Percentiles rank a stretch among this genome's conserved stretches.
Conservation (phyloP, 257 asterid genomes). For the Salvia miltiorrhiza region DNA sequence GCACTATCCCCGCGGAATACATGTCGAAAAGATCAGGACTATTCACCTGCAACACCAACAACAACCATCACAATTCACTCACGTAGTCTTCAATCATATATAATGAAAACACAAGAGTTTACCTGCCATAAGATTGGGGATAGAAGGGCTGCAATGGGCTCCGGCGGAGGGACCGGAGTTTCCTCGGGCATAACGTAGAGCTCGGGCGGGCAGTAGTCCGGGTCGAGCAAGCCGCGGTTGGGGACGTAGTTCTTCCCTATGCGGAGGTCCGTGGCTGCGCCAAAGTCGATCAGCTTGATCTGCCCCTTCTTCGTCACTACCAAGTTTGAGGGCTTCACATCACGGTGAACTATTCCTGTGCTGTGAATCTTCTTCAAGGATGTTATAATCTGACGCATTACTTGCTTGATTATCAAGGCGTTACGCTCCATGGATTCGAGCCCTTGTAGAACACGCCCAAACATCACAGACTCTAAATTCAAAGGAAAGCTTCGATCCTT, state of each 20-base stretch:
- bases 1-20: conserved; percentile 94
- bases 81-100: too few species aligned
- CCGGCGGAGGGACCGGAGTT: conserved; percentile 97
- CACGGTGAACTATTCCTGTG: conserved; percentile 92
- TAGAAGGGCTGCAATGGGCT: conserved; percentile 86
- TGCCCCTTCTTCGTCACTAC: conserved; percentile 89
- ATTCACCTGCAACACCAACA: conserved; percentile 58
- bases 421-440: conserved; percentile 64
- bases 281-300: conserved; percentile 91
- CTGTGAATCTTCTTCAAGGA: conserved; percentile 85
- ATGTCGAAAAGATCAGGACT: conserved; percentile 92
- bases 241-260: conserved; percentile 93
- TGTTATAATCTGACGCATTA: conserved; percentile 86
- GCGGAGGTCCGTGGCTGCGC: conserved; percentile 96
- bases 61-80: too few species aligned
- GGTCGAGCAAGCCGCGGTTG: conserved; percentile 77
- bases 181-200: conserved; percentile 95
- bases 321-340: conserved; percentile 93
- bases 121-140: conserved; percentile 97
- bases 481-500: conserved; percentile 75
- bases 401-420: conserved; percentile 85
- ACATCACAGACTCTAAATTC: conserved; percentile 80
- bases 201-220: conserved; percentile 97
- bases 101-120: too few species aligned
- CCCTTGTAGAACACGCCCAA: conserved; percentile 80